Conservation (phyloP, 768 basidiomycete species). For the Steccherinum ochraceum region DNA sequence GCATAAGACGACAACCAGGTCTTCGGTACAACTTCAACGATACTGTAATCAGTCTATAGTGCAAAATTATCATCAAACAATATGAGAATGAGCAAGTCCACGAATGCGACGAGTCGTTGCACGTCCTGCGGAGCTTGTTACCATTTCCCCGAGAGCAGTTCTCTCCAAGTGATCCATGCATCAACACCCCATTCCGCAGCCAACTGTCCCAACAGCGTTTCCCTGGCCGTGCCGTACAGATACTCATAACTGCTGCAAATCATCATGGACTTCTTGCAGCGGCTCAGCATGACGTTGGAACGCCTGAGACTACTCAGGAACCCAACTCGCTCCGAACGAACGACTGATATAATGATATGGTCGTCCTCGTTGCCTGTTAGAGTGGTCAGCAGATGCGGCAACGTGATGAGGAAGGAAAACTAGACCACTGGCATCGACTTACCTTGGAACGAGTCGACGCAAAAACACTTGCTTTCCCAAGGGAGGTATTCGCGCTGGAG, state of each 20-base stretch:
- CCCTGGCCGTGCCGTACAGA: conserved; percentile 9
- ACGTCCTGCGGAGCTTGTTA: no score
- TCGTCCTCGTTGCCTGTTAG: conserved; percentile 27
- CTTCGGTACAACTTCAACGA: no score
- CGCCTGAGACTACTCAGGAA: conserved; percentile 24
- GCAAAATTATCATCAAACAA: no score
- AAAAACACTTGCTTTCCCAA: conserved; percentile 24
- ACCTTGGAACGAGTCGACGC: conserved; percentile 33
- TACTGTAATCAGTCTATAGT: no score
- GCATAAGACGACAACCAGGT: no score
- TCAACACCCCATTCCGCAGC: conserved; percentile 12
- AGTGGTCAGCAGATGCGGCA: neutral
- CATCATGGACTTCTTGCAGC: conserved; percentile 27
- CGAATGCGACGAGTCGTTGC: no score
- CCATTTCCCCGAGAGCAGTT: neutral
- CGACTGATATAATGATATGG: conserved; percentile 26
- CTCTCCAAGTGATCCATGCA: conserved; percentile 9
- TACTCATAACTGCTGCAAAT: conserved; percentile 22
- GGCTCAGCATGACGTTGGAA: conserved; percentile 30
- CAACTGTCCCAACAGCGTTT: conserved; percentile 22
- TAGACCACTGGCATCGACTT: neutral
- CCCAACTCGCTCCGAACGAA: conserved; percentile 24
- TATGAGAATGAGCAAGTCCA: no score
- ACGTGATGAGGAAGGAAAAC: neutral
- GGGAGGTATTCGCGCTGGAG: conserved; percentile 18